Conservation (phyloP, 192 early-diverging fungal genomes). For the Physocladia obscura region DNA sequence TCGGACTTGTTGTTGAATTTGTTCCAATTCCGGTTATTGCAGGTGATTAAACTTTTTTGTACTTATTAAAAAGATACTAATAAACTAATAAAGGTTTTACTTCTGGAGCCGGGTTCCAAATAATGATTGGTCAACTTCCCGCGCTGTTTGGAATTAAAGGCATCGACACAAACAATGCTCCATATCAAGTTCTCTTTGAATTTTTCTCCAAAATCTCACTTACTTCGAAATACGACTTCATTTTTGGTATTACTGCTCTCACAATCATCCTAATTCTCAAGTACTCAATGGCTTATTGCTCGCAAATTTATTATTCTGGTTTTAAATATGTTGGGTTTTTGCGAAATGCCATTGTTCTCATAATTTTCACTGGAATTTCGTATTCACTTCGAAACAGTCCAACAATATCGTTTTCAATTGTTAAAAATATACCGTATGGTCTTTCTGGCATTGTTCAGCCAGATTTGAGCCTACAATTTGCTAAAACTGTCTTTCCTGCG, state of each 20-base stretch:
- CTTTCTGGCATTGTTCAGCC: constrained; percentile 45
- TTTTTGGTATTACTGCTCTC: constrained; percentile 52
- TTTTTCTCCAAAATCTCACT: constrained; percentile 38
- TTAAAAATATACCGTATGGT: constrained; percentile 72
- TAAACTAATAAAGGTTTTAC: constrained; percentile 63
- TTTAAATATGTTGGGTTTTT: constrained; percentile 69
- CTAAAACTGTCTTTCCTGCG: constrained; percentile 30
- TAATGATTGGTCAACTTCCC: constrained; percentile 79
- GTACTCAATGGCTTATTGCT: constrained; percentile 3
- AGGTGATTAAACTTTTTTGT: constrained; percentile 25
- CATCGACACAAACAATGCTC: constrained; percentile 67
- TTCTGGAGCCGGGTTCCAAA: constrained; percentile 77
- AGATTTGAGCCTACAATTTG: constrained; percentile 40
- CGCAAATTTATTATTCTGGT: not conserved
- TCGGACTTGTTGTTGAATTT: constrained; percentile 86
- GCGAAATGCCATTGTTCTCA: constrained; percentile 70
- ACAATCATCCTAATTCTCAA: constrained; percentile 43
- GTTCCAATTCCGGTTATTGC: constrained; percentile 70
- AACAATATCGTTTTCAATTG: constrained; percentile 48
- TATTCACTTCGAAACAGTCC: constrained; percentile 56
- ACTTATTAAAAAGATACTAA: not conserved
- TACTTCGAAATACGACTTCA: constrained; percentile 47
- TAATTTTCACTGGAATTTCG: constrained; percentile 73
- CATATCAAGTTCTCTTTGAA: constrained; percentile 77
- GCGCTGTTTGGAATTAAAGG: constrained; percentile 75